Percentiles rank a stretch among this genome's conserved stretches.
These are phyloP conservation scores for Aspergillus coremiiformis DNA, from an alignment of 495 filamentous ascomycete genomes.

Conservation along the genomic window DNA sequence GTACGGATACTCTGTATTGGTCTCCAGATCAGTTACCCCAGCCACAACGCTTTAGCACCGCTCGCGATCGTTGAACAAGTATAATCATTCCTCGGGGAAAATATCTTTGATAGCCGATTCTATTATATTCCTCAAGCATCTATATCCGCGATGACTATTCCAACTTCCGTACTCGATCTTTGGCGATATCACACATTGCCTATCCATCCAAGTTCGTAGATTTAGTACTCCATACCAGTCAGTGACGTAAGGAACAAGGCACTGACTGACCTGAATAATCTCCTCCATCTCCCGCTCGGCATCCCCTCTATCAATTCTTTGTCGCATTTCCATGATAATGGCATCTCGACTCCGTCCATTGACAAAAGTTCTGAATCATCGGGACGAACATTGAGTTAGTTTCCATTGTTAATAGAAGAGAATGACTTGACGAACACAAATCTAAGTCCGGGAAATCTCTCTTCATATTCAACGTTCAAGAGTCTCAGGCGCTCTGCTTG, in stretches of 20 bases:
- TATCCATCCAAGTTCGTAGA: conserved; percentile 19
- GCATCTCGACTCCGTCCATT: conserved; percentile 65
- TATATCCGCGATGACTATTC: conserved; percentile 14
- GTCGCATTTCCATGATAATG: conserved; percentile 81
- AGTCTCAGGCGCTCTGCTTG: conserved; percentile 38
- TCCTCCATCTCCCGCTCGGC: conserved; percentile 59
- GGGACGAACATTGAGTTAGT: background rate
- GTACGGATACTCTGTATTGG: too few relatives aligned
- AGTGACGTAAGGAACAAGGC: background rate
- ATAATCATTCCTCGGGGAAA: too few relatives aligned
- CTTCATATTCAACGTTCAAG: conserved; percentile 79
- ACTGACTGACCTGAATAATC: conserved; percentile 60
- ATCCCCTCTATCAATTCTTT: conserved; percentile 64
- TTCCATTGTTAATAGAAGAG: background rate
- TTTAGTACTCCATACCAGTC: background rate
- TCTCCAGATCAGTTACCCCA: background rate
- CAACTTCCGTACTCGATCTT: conserved; percentile 51
- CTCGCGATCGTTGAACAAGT: background rate
- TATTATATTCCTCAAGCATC: background rate
- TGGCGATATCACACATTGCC: conserved; percentile 70
- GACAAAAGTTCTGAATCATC: conserved; percentile 62
- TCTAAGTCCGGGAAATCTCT: conserved; percentile 69
- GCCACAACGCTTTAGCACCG: background rate
- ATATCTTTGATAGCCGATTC: background rate
- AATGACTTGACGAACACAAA: conserved; percentile 59